These are phyloP conservation scores for Chytriomyces confervae DNA, from an alignment of 192 early-diverging fungal species.

Conservation along the genomic window DNA sequence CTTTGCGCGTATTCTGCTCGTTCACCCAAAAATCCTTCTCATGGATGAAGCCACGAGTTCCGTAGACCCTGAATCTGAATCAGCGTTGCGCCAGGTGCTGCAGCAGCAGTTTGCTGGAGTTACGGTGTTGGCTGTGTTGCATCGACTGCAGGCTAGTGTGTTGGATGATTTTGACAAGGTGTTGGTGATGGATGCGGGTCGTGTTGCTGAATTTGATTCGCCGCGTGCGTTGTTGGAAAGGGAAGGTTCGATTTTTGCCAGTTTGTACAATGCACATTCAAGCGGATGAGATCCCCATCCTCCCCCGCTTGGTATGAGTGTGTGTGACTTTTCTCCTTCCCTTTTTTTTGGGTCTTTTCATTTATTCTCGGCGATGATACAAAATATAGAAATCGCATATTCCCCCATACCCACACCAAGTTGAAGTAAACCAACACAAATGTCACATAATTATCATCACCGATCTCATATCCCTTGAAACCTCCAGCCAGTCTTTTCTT, in stretches of 20 bases:
- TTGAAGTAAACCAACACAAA: too few species aligned
- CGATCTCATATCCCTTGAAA: too few species aligned
- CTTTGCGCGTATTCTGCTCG: slow-evolving; percentile 52
- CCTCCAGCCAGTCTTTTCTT: not conserved
- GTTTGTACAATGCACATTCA: too few species aligned
- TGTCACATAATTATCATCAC: too few species aligned
- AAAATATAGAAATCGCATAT: too few species aligned
- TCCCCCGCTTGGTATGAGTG: too few species aligned
- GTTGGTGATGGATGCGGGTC: slow-evolving; percentile 77
- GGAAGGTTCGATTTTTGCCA: slow-evolving; percentile 47
- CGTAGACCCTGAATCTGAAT: slow-evolving; percentile 75
- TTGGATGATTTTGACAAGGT: slow-evolving; percentile 85
- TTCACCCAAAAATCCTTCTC: slow-evolving; percentile 51
- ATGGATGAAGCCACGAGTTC: slow-evolving; percentile 57
- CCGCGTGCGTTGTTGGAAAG: slow-evolving; percentile 57
- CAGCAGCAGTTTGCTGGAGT: slow-evolving; percentile 45
- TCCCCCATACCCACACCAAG: too few species aligned
- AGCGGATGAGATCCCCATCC: too few species aligned
- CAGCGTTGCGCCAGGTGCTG: slow-evolving; percentile 64
- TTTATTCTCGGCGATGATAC: too few species aligned
- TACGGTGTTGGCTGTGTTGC: slow-evolving; percentile 82
- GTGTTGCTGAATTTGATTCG: slow-evolving; percentile 76
- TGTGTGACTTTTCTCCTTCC: too few species aligned
- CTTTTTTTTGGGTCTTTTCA: too few species aligned
- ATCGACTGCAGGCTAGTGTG: slow-evolving; percentile 70